Evolutionary conservation across 805 yeast genomes (phyloP), one percentile per base, ranked within the genome.

Genomic region (Helenozyma baotianmanensis): DNA sequence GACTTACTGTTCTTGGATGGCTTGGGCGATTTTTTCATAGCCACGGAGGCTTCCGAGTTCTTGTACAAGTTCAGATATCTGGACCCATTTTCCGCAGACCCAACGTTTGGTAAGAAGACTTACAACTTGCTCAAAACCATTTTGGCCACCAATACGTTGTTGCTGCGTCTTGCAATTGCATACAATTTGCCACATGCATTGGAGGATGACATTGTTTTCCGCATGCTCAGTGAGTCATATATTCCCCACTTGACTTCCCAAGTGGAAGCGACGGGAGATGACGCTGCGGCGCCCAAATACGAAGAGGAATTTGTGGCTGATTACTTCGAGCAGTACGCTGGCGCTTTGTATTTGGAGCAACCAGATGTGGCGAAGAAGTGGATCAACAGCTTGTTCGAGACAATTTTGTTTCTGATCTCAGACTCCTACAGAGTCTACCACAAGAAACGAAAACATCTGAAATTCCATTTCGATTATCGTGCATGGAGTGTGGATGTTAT

Each of bases 281-380:
- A 16, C 6, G 15, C 16, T 9, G 16, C 4, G 21, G 8, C 1
- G 38, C 51, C 21, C 39, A 51, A 22, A 17, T 63, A 62, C 38
- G 69, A 64, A 42, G 67, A 63, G 33, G 70, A 64, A 36, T 62
- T 63, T 38, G 48, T 64, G 21, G 70, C 62, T 1, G 70, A 64
- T 37, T 64, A 57, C 42, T 64, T 64, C 36, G 70, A 64, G 39
- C 59, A 58, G 31, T 64, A 64, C 29, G 59, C 62, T n/a, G 70
- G 68, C n/a, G 64, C 68, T 0, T 50, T 64, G 28, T 56, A 55
- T 27, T 35, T 62, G 12, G 68, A 63, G 29, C 62, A 55, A 39
- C 69, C 69, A 4, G 51, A 45, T 7, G 56, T 46, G 2, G 68
- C 69, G 3, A 58, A 56, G 36, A 26, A 32, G n/a, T 63, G 62